phyloP scores from a whole-genome alignment of 331 rosid genomes.

The Acacia concinna region DNA sequence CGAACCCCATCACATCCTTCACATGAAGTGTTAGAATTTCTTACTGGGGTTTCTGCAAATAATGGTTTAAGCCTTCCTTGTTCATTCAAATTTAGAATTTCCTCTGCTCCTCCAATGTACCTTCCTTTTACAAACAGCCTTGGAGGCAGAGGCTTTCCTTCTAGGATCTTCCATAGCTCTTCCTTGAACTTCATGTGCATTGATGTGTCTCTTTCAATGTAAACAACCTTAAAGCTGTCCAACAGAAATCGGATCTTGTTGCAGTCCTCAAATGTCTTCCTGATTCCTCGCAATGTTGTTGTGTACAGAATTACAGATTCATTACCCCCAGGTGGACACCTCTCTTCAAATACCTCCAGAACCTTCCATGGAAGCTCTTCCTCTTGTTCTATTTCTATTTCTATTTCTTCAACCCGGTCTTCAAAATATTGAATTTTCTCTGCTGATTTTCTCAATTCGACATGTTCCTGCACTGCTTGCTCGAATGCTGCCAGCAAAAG shows the following conservation, averaged over 20 bases:
- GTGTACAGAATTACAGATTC: constrained; percentile 74
- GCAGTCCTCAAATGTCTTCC: constrained; percentile 87
- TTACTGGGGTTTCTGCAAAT: constrained; percentile 45
- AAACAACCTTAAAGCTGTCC: constrained; percentile 68
- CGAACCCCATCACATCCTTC: constrained; percentile 76
- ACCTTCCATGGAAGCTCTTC: constrained; percentile 37
- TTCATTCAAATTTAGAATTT: constrained; percentile 53
- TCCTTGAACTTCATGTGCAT: constrained; percentile 78
- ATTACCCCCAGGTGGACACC: constrained; percentile 72
- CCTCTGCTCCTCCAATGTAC: constrained; percentile 63
- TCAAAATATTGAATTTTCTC: constrained; percentile 40
- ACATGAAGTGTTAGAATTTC: constrained; percentile 52
- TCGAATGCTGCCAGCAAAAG: constrained; percentile 66
- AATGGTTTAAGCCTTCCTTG: constrained; percentile 54
- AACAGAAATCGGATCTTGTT: constrained; percentile 66
- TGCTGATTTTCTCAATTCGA: constrained; percentile 39
- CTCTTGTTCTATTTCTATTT: constrained; percentile 18
- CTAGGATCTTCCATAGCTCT: constrained; percentile 63
- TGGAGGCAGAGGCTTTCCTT: constrained; percentile 58
- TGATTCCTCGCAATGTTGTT: constrained; percentile 71
- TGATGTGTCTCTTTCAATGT: constrained; percentile 71
- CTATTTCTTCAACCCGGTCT: neutral
- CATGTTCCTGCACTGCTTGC: constrained; percentile 55
- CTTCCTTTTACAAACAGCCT: constrained; percentile 67
- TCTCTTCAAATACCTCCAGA: constrained; percentile 49